These are phyloP conservation scores for Hanseniaspora gamundiae DNA, from an alignment of 1,139 yeast species.

Conservation along the genomic window DNA sequence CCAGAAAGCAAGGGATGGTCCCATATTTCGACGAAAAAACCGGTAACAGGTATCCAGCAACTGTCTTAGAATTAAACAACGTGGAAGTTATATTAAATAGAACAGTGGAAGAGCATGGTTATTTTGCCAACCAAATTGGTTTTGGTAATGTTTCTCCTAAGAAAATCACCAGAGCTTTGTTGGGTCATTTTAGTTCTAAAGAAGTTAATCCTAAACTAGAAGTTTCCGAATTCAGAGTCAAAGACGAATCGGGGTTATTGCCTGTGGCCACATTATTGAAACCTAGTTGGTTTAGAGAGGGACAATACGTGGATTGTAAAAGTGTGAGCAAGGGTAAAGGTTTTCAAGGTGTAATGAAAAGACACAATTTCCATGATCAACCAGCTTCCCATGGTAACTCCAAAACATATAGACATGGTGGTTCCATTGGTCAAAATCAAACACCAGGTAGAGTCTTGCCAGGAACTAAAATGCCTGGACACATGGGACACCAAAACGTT, in stretches of 20 bases:
- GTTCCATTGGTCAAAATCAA: constrained; percentile 93
- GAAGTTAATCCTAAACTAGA: constrained; percentile 73
- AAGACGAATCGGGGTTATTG: constrained; percentile 50
- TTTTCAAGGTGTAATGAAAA: constrained; percentile 95
- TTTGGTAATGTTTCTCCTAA: constrained; percentile 55
- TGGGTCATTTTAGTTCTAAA: constrained; percentile 74
- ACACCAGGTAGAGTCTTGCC: constrained; percentile 95
- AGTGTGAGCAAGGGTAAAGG: constrained; percentile 91
- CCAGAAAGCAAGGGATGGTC: constrained; percentile 82
- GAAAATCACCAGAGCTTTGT: constrained; percentile 50
- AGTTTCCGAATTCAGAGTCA: constrained; percentile 68
- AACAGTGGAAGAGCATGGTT: constrained; percentile 60
- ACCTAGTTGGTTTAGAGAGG: constrained; percentile 76
- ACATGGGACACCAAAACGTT: constrained; percentile 70
- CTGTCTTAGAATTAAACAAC: constrained; percentile 77
- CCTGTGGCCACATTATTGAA: constrained; percentile 68
- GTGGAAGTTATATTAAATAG: constrained; percentile 75
- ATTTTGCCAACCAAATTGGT: constrained; percentile 82
- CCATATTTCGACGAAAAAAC: constrained; percentile 57
- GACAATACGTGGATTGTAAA: constrained; percentile 73
- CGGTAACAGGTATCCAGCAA: constrained; percentile 66
- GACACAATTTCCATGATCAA: constrained; percentile 86
- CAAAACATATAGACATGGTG: constrained; percentile 86
- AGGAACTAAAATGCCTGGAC: constrained; percentile 97
- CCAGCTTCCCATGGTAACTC: constrained; percentile 96